These are phyloP conservation scores for Trichosporon sp. DNA, from an alignment of 1,284 basidiomycete species.

Conservation along the genomic window DNA sequence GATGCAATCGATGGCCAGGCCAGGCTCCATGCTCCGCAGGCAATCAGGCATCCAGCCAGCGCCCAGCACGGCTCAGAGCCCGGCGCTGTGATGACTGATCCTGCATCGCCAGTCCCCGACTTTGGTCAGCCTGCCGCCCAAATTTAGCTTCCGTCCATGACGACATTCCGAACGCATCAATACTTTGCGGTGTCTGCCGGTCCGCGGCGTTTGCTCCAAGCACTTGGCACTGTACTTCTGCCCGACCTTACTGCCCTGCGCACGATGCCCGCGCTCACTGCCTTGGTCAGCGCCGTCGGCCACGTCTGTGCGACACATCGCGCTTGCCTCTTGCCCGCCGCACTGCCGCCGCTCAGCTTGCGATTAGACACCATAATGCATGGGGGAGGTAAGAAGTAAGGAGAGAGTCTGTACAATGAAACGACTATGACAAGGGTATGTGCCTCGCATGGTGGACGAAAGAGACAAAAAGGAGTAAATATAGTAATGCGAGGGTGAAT, in stretches of 20 bases:
- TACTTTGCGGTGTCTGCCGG: background rate
- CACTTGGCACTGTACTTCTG: background rate
- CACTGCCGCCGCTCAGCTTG: background rate
- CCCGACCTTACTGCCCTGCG: too few species aligned
- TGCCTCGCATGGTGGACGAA: background rate
- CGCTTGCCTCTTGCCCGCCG: background rate
- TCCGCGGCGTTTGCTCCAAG: background rate
- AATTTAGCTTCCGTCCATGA: background rate
- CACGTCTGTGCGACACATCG: background rate
- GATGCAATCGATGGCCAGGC: background rate
- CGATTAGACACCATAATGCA: slow-evolving; percentile 5
- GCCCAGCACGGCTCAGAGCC: background rate
- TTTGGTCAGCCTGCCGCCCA: background rate
- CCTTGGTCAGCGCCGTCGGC: background rate
- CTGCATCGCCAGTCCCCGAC: background rate
- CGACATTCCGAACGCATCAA: background rate
- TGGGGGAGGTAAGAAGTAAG: background rate
- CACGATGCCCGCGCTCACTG: too few species aligned
- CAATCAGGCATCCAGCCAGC: background rate
- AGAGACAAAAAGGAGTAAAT: background rate
- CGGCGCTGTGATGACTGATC: background rate
- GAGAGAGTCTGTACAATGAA: slow-evolving; percentile 1
- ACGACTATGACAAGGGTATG: slow-evolving; percentile 2
- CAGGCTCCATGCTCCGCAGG: background rate
- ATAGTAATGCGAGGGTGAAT: background rate